Base-by-base conservation (phyloP, 768 basidiomycete species). In the Asterophora lycoperdoides region DNA sequence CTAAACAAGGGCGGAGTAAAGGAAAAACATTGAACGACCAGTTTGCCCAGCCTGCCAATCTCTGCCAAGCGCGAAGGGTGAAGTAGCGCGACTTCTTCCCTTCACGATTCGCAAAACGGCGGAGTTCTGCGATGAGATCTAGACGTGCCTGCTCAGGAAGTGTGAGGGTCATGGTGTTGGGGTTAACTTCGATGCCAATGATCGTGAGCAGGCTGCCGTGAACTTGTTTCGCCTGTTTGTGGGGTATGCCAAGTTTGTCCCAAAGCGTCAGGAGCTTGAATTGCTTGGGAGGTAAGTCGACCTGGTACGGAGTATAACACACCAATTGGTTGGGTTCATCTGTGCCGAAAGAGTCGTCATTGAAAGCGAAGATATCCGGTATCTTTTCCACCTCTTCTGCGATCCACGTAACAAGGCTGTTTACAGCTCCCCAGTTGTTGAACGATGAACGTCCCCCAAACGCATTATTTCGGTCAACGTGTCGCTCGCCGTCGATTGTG, bases 11-110 rank as follows among this genome's bases (percentile, higher is more conserved):
- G 0, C 60, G 55, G 0, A 77, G 56, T 0, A 67, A 48, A 0
- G 73, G 73, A 39, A 58, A 72, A 2, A 66, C 66, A 42, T 75
- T 76, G 17, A 76, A 56, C 0, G 56, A 48, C 72, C 72, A 75
- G 41, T 74, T 75, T 11, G 64, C 15, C 66, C 65, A 73, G 0
- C 70, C 73, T 0, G 62, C 62, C 0, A 75, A 42, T 1, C 40
- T 41, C 45, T 67, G 59, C 42, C 56, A 72, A 10, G 17, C 17
- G 17, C 39, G 26, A 2, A 17, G 20, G 4, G n/a, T 2, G 7
- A 41, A 54, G 11, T 26, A 48, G 5, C 17, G 8, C 3, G 26
- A 18, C 13, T 44, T 49, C 1, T 20, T 8, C 14, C 29, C 23
- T 6, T 23, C 1, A 4, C 35, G 14, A n/a, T 17, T 13, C 5